Evolutionary conservation across 805 yeast genomes (phyloP), one percentile per base, ranked within the genome.

Genomic region (Millerozyma acaciae): DNA sequence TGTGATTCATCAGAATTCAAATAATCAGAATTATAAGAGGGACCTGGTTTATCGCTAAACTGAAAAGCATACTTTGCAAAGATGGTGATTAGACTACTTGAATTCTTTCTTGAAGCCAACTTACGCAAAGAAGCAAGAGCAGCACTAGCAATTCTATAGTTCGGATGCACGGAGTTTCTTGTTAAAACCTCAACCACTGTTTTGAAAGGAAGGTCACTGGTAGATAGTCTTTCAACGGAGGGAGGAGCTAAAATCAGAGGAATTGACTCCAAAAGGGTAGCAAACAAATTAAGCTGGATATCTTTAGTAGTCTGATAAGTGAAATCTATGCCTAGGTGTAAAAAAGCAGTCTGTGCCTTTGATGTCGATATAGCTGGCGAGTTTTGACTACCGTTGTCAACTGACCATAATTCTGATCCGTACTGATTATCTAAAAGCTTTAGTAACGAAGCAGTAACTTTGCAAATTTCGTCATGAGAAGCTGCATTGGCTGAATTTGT

Each of bases 21-120:
- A 46, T 76, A 78, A 2, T 77, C 75, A 16, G 76, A 63, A 33
- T 79, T 75, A 46, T 76, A 73, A n/a, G 51, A 48, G 14, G 68
- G 67, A 6, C 67, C 68, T 6, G 85, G 79, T 41, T 77, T 78
- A 38, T 87, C 96, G 42, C 80, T 85, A 39, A 84, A 76, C 44
- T 78, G 79, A 56, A 89, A 86, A 1, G 95, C 85, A 38, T 76
- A 76, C 44, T 84, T 79, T 1, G 95, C 85, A 63, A 80, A 87
- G 16, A 78, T 73, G 1, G 85, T 80, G 26, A 88, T 73, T 25
- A 89, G 63, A 2, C 76, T 70, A 29, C 80, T 76, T 0, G 95
- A 83, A 42, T 83, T 82, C 39, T 72, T 77, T 30, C 75, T 76
- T 1, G 80, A 64, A 1, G 94, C 87, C 16, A 90, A 54, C 16